Conservation (phyloP, 371 early-diverging fungal genomes). For the Nematocida minor region DNA sequence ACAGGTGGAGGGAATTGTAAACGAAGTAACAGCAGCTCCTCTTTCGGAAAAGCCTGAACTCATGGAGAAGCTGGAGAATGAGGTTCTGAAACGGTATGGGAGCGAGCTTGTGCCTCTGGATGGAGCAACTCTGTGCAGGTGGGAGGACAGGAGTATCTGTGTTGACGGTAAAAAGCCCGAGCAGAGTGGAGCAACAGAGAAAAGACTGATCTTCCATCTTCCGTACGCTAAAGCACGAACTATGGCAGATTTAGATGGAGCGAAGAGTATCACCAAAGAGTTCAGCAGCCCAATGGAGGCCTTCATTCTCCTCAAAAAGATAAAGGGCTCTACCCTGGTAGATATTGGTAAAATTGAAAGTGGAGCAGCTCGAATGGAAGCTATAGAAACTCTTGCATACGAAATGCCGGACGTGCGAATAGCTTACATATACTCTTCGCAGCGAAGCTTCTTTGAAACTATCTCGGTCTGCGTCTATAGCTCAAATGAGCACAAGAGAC, state of each 20-base stretch:
- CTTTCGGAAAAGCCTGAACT: neutral
- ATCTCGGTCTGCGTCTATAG: conserved; percentile 21
- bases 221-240: neutral
- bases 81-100: neutral
- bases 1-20: neutral
- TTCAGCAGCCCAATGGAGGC: conserved; percentile 62
- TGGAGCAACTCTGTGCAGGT: neutral
- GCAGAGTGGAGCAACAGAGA: neutral
- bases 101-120: neutral
- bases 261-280: conserved; percentile 16
- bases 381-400: conserved; percentile 20
- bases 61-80: neutral
- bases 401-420: conserved; percentile 4
- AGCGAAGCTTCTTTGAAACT: conserved; percentile 28
- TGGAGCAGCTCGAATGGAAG: neutral
- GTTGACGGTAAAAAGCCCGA: neutral
- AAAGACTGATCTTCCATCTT: neutral
- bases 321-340: conserved; percentile 58
- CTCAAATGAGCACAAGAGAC: neutral
- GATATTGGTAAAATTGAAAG: conserved; percentile 39
- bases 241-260: neutral
- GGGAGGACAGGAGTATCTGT: neutral
- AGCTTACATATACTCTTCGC: conserved; percentile 28
- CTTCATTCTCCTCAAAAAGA: conserved; percentile 58
- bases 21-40: conserved; percentile 10